These are phyloP conservation scores for Penicillium robsamsonii DNA, from an alignment of 495 filamentous ascomycete genomes.

Conservation along the genomic window DNA sequence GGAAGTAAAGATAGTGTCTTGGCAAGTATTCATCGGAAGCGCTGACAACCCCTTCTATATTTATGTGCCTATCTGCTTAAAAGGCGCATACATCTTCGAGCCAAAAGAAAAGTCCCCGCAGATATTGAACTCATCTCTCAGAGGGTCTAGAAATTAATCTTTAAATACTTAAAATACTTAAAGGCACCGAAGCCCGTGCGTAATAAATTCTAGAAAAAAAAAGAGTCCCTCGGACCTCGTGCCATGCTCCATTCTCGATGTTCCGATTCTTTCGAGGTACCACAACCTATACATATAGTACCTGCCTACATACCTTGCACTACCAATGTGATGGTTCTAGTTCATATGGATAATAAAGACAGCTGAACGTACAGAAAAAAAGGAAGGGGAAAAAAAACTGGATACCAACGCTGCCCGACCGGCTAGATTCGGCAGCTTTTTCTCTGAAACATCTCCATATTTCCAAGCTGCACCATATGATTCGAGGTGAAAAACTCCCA, in stretches of 20 bases:
- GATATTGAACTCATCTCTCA: not conserved
- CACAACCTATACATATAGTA: not conserved
- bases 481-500: not conserved
- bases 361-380: not conserved
- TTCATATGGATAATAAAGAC: not conserved
- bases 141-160: not conserved
- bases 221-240: slow-evolving; percentile 3
- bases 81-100: slow-evolving; percentile 11
- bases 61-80: slow-evolving; percentile 10
- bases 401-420: slow-evolving; percentile 6
- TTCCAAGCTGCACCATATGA: not conserved
- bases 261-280: not conserved
- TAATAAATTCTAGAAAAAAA: not conserved
- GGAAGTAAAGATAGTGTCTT: not conserved
- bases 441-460: slow-evolving; percentile 1
- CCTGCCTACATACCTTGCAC: not conserved
- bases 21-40: not conserved
- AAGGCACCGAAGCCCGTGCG: not conserved
- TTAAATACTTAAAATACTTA: not conserved
- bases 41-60: slow-evolving; percentile 1
- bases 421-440: slow-evolving; percentile 8
- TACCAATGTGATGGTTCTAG: not conserved
- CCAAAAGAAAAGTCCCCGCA: not conserved
- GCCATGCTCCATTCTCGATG: not conserved
- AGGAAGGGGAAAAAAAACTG: not conserved